Percentiles rank a stretch among this genome's conserved stretches.
Conservation (phyloP, 192 early-diverging fungal species). For the Podila epigama region DNA sequence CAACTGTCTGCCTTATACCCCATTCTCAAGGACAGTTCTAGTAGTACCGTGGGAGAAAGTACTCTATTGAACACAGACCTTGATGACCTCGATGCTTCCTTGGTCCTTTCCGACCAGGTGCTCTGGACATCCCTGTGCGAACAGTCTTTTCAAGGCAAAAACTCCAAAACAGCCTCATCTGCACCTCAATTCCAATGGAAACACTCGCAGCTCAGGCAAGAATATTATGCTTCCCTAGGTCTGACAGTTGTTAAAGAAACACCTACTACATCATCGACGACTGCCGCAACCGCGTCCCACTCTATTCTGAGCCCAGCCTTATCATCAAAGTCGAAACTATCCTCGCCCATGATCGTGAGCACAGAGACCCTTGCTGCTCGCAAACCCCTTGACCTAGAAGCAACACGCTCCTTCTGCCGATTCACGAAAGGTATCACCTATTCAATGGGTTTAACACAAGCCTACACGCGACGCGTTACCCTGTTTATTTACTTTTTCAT, state of each 20-base stretch:
- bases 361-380: conserved; percentile 15
- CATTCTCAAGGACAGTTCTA: background rate
- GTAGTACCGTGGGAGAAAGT: too few species aligned
- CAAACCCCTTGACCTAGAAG: conserved; percentile 26
- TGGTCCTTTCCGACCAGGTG: conserved; percentile 21
- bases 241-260: conserved; percentile 20
- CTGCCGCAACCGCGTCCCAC: too few species aligned
- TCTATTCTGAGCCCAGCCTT: conserved; percentile 3
- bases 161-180: conserved; percentile 7
- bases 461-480: too few species aligned
- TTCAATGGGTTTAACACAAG: too few species aligned
- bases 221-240: conserved; percentile 51
- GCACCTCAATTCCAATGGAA: conserved; percentile 56
- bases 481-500: too few species aligned
- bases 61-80: conserved; percentile 24
- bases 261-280: background rate
- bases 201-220: conserved; percentile 39
- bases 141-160: conserved; percentile 23
- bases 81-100: conserved; percentile 14
- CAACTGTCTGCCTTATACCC: conserved; percentile 32
- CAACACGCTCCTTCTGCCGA: conserved; percentile 23
- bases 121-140: conserved; percentile 36
- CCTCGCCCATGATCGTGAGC: conserved; percentile 30
- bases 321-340: conserved; percentile 16
- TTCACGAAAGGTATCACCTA: conserved; percentile 24